Percentiles rank a stretch among this genome's conserved stretches.
Evolutionary conservation across 495 filamentous ascomycete genomes (phyloP).

Genomic region (Staphylotrichum longicolle): DNA sequence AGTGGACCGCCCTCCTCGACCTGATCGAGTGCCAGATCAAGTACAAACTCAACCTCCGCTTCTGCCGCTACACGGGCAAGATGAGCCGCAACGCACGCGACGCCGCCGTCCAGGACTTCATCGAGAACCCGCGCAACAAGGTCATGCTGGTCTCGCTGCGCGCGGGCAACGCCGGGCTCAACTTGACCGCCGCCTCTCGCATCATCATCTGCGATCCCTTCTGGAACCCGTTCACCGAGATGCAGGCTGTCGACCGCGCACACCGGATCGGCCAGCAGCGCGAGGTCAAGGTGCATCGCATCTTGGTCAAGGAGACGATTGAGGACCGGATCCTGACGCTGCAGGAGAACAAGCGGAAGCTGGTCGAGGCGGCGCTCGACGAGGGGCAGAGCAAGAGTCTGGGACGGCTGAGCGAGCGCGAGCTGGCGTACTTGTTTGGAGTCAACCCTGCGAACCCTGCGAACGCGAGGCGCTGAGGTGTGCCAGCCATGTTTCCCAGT

Average conservation of each 20-base stretch:
- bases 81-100: conserved; percentile 72
- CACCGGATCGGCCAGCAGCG: conserved; percentile 83
- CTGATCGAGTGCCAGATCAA: conserved; percentile 85
- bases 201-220: conserved; percentile 94
- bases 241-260: conserved; percentile 90
- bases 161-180: conserved; percentile 88
- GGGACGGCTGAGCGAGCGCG: conserved; percentile 56
- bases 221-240: conserved; percentile 95
- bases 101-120: conserved; percentile 69
- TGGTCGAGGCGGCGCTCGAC: conserved; percentile 81
- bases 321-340: conserved; percentile 85
- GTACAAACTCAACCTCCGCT: conserved; percentile 55
- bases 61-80: conserved; percentile 80
- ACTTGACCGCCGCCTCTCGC: conserved; percentile 80
- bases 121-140: conserved; percentile 59
- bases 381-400: conserved; percentile 68
- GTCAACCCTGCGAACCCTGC: not conserved
- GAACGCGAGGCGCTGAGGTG: not conserved
- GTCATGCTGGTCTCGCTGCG: conserved; percentile 88
- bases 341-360: conserved; percentile 77
- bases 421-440: conserved; percentile 69
- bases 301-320: conserved; percentile 74
- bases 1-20: conserved; percentile 89
- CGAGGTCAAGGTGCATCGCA: conserved; percentile 74
- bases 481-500: not conserved